Evolutionary conservation across 257 asterid species (phyloP).

Genomic region (Coffea canephora): DNA sequence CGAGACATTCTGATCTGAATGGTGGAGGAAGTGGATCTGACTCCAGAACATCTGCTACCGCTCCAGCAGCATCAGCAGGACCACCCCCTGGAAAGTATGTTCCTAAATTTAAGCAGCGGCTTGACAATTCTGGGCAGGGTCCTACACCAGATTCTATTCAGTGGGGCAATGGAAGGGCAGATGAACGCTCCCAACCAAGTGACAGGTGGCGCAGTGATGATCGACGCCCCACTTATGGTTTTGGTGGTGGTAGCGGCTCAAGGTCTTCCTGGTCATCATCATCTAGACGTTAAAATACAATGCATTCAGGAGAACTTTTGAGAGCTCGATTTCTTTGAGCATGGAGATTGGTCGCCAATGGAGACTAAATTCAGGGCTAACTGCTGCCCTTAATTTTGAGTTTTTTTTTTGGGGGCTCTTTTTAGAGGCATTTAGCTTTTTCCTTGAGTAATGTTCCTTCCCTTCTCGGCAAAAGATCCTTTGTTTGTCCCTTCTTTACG

Average conservation of each 20-base stretch:
- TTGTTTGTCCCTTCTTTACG: background rate
- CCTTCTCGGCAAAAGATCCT: background rate
- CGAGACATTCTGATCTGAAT: background rate
- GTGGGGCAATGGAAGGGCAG: conserved; percentile 15
- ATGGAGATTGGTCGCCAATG: background rate
- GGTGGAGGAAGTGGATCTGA: conserved; percentile 2
- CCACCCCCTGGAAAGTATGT: conserved; percentile 25
- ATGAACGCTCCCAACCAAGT: conserved; percentile 12
- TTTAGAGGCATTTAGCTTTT: background rate
- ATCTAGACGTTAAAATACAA: background rate
- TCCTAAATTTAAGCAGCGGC: conserved; percentile 13
- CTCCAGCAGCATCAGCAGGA: background rate
- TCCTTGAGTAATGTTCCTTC: background rate
- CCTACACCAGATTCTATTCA: conserved; percentile 17
- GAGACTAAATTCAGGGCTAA: background rate
- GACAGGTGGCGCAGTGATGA: conserved; percentile 19
- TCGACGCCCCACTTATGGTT: conserved; percentile 19
- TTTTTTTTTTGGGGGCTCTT: background rate
- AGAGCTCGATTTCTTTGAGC: background rate
- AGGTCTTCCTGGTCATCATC: conserved; percentile 18
- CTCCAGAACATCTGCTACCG: conserved; percentile 2
- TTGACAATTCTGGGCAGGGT: conserved; percentile 12
- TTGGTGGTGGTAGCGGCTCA: conserved; percentile 1
- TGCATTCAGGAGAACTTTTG: background rate
- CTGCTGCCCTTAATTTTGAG: background rate